Conservation (phyloP, 2,329 filamentous ascomycete genomes). For the Falciphora oryzae region DNA sequence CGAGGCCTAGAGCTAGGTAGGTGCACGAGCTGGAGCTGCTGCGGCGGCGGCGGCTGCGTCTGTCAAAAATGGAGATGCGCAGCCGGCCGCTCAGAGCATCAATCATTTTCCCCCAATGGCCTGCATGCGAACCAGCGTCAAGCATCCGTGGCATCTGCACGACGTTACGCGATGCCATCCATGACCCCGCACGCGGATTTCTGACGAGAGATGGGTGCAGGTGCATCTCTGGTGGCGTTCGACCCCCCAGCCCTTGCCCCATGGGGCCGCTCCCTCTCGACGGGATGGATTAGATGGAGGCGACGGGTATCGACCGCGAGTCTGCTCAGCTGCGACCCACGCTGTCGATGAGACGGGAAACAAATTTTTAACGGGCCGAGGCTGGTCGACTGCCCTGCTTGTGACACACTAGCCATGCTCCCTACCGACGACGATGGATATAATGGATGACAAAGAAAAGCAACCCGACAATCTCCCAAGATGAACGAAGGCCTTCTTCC, state of each 20-base stretch:
- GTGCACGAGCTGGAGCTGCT: too few species aligned
- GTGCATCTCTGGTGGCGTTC: not conserved
- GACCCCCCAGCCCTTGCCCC: not conserved
- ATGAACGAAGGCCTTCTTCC: too few species aligned
- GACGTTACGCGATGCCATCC: not conserved
- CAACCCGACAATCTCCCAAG: too few species aligned
- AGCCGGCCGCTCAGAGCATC: not conserved
- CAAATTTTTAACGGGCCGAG: too few species aligned
- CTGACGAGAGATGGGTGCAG: not conserved
- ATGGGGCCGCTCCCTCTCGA: not conserved
- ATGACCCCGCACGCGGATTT: not conserved
- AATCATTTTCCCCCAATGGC: slow-evolving; percentile 1
- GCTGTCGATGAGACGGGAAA: not conserved
- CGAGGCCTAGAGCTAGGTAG: too few species aligned
- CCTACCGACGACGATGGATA: too few species aligned
- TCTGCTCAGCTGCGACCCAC: not conserved
- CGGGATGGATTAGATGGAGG: not conserved
- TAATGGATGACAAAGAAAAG: too few species aligned
- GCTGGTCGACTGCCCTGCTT: too few species aligned
- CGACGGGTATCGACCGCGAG: not conserved
- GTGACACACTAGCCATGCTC: too few species aligned
- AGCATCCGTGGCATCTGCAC: not conserved
- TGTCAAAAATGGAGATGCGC: not conserved
- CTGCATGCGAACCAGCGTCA: not conserved
- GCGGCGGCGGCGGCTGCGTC: not conserved